Evolutionary conservation across 2,329 filamentous ascomycete species (phyloP).

Genomic region (Cytospora leucostoma): DNA sequence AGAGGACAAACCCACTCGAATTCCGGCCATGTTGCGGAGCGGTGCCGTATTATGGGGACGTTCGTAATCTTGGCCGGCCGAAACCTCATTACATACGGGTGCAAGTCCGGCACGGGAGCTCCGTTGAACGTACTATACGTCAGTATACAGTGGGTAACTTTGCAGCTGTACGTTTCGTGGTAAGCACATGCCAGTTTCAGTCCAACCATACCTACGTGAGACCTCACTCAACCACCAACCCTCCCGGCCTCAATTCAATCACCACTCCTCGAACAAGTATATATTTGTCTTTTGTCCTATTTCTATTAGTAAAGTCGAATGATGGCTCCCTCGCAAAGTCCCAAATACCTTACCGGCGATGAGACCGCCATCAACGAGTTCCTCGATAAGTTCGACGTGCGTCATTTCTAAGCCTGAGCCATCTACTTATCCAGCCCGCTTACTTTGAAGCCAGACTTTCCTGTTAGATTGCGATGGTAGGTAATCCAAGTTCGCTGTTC

Average conservation of each 20-base stretch:
- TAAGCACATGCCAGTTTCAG: background rate
- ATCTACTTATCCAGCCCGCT: slow-evolving; percentile 20
- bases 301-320: background rate
- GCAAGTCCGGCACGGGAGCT: no score
- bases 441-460: slow-evolving; percentile 65
- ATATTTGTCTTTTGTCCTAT: background rate
- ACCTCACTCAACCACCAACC: background rate
- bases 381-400: slow-evolving; percentile 87
- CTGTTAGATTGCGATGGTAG: slow-evolving; percentile 96
- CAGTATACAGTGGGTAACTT: background rate
- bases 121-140: background rate
- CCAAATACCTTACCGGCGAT: slow-evolving; percentile 79
- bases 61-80: background rate
- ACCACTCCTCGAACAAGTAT: background rate
- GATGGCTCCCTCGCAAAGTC: slow-evolving; percentile 38
- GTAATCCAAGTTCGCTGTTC: slow-evolving; percentile 26
- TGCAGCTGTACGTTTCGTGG: background rate
- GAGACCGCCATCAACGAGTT: slow-evolving; percentile 76
- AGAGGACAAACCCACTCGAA: no score
- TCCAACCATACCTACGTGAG: background rate
- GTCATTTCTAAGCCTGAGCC: slow-evolving; percentile 42
- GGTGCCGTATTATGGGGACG: background rate
- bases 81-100: no score
- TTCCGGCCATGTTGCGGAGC: no score
- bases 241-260: background rate